A percentile compares a stretch with the other conserved stretches of the same genome.
These are phyloP conservation scores for Proliferodiscus dingleyae DNA, from an alignment of 2,329 filamentous ascomycete genomes.

Conservation along the genomic window DNA sequence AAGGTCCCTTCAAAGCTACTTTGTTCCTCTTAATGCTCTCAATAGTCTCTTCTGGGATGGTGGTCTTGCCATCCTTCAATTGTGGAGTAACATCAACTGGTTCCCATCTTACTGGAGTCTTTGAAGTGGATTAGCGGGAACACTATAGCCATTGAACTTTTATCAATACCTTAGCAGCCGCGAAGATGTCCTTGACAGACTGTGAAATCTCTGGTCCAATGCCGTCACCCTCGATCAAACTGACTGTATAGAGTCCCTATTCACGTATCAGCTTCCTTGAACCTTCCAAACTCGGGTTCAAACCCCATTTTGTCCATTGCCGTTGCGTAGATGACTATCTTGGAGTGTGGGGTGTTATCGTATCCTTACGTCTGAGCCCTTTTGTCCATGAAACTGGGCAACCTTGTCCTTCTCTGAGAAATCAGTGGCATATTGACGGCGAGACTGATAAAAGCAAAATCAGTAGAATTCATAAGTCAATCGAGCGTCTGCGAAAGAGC, in stretches of 20 bases:
- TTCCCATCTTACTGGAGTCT: conserved; percentile 95
- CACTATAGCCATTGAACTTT: conserved; percentile 2
- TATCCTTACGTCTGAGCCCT: conserved; percentile 74
- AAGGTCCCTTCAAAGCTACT: conserved; percentile 95
- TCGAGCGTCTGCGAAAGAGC: conserved; percentile 2
- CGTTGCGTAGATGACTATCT: conserved; percentile 10
- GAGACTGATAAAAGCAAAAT: conserved; percentile 14
- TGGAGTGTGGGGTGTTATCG: conserved; percentile 29
- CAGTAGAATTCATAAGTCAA: conserved; percentile 11
- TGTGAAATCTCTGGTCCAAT: conserved; percentile 97
- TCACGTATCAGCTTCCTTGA: conserved; percentile 17
- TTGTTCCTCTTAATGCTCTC: conserved; percentile 92
- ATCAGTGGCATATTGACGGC: conserved; percentile 58
- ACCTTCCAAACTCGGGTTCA: background rate
- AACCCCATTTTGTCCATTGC: conserved; percentile 24
- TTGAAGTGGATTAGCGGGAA: conserved; percentile 22
- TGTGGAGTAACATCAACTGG: conserved; percentile 92
- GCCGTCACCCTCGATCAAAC: conserved; percentile 97
- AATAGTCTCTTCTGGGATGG: conserved; percentile 89
- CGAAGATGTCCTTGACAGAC: conserved; percentile 98
- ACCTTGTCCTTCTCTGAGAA: conserved; percentile 59
- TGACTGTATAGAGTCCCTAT: conserved; percentile 92
- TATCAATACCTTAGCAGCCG: conserved; percentile 74
- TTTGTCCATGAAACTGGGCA: conserved; percentile 89
- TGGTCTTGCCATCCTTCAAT: conserved; percentile 90